These are phyloP conservation scores for Hanseniaspora hatyaiensis DNA, from an alignment of 805 yeast species.

Conservation along the genomic window DNA sequence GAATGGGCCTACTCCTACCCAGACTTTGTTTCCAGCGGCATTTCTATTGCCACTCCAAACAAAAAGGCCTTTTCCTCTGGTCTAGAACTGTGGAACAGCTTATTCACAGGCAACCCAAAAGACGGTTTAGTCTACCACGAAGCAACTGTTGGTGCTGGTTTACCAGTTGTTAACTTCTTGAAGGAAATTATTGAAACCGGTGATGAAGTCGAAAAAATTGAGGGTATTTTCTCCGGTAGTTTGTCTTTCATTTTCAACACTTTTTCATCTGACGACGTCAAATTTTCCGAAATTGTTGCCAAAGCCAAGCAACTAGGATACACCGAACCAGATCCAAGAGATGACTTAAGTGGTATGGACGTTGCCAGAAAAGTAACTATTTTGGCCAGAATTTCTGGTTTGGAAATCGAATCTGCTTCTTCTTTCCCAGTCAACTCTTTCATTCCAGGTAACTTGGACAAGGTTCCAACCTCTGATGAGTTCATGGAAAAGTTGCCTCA, in stretches of 20 bases:
- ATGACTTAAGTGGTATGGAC: constrained; percentile 93
- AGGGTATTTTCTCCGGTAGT: constrained; percentile 95
- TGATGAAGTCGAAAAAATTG: constrained; percentile 79
- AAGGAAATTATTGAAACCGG: constrained; percentile 86
- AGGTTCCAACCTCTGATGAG: constrained; percentile 60
- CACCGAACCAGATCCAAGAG: constrained; percentile 99
- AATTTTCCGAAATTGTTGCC: constrained; percentile 80
- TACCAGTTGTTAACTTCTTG: constrained; percentile 82
- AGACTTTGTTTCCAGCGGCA: constrained; percentile 56
- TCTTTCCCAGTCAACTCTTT: constrained; percentile 88
- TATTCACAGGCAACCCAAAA: constrained; percentile 48
- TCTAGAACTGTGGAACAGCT: constrained; percentile 60
- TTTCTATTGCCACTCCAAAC: constrained; percentile 95
- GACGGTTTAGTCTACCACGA: constrained; percentile 83
- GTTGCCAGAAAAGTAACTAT: constrained; percentile 98
- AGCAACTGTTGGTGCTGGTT: constrained; percentile 97
- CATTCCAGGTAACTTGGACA: constrained; percentile 77
- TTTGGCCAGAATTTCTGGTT: constrained; percentile 84
- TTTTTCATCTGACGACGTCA: constrained; percentile 61
- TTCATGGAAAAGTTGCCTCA: constrained; percentile 71
- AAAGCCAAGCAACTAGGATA: constrained; percentile 86
- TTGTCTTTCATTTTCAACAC: constrained; percentile 90
- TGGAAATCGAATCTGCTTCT: constrained; percentile 71
- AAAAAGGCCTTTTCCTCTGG: constrained; percentile 90
- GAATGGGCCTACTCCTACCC: constrained; percentile 69